These are phyloP conservation scores for Knufia petricola DNA, from an alignment of 2,329 filamentous ascomycete genomes.

Conservation along the genomic window DNA sequence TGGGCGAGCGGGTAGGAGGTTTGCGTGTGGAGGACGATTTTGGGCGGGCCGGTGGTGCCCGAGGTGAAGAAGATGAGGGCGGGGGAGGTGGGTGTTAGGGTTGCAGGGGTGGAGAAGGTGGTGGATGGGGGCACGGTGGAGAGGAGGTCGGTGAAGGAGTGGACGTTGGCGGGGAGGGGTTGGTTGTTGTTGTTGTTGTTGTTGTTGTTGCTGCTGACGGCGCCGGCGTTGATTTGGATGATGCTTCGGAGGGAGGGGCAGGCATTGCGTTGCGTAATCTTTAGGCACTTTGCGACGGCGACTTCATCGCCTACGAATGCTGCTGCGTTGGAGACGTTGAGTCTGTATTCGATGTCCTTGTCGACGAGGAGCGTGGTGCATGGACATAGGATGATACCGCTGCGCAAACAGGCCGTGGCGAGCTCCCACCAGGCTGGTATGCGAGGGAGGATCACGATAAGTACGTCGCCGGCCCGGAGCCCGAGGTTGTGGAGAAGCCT, in stretches of 20 bases:
- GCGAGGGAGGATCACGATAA: conserved; percentile 30
- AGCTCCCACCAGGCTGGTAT: conserved; percentile 35
- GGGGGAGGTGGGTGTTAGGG: conserved; percentile 25
- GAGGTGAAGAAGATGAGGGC: conserved; percentile 34
- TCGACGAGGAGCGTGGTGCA: conserved; percentile 31
- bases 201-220: conserved; percentile 12
- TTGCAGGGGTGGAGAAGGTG: conserved; percentile 12
- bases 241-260: conserved; percentile 29
- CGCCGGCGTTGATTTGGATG: conserved; percentile 23
- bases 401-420: conserved; percentile 29
- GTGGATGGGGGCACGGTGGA: conserved; percentile 21
- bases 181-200: conserved; percentile 14
- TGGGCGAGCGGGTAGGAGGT: conserved; percentile 33
- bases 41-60: conserved; percentile 33
- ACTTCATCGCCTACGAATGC: conserved; percentile 31
- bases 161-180: conserved; percentile 21
- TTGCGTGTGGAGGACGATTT: conserved; percentile 35
- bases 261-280: conserved; percentile 20
- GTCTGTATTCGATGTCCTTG: conserved; percentile 33
- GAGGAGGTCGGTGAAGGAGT: conserved; percentile 24
- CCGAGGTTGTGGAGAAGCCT: conserved; percentile 27
- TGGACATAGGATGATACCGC: conserved; percentile 31
- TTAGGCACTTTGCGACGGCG: conserved; percentile 28
- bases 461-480: conserved; percentile 27
- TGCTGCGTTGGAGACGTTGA: conserved; percentile 27